Base-by-base conservation (phyloP, 176 grass and related monocot genomes). In the Oryza glaberrima region DNA sequence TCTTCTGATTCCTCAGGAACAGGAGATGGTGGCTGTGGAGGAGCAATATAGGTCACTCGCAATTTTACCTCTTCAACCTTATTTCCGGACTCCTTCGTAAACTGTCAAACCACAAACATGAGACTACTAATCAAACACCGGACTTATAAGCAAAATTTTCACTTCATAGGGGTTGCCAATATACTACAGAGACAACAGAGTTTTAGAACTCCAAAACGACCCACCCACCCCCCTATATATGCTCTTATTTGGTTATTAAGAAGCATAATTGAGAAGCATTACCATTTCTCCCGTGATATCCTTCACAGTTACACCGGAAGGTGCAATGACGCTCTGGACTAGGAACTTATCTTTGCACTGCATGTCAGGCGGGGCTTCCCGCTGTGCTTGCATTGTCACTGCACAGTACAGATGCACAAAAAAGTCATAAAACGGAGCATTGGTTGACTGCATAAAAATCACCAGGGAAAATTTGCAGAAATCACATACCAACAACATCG, bases 1-100 rank as follows among this genome's bases (percentile, higher is more conserved):
- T 94, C 94, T 79, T 97, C 94, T n/a, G 90, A 94, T 82, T 94
- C 94, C 87, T 97, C 90, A 2, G 88, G 90, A 80, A 97, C 92
- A 45, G 92, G 94, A 79, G 94, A 97, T 28, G 94, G 94, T 88
- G 92, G 92, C 72, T 94, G 92, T 70, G 94, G 89, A 84, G 94
- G 90, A 84, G 94, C 83, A 78, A 93, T 85, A 90, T 94, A 97
- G 63, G 77, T 79, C 70, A 97, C 94, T 51, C 87, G 84, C 86
- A 94, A 78, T 78, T 91, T 92, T 60, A 92, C 78, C 75, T 97
- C 94, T 75, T 97, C 91, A 70, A 97, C 65, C 65, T 70, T 88
- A 74, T 92, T 92, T 47, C 87, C 87, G 16, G 89, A 86, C 49
- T 94, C 89, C 79, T 94, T 97, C 5, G 73, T 92, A 63, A 97